phyloP scores from a whole-genome alignment of 495 filamentous ascomycete genomes.

The Tuber magnatum region DNA sequence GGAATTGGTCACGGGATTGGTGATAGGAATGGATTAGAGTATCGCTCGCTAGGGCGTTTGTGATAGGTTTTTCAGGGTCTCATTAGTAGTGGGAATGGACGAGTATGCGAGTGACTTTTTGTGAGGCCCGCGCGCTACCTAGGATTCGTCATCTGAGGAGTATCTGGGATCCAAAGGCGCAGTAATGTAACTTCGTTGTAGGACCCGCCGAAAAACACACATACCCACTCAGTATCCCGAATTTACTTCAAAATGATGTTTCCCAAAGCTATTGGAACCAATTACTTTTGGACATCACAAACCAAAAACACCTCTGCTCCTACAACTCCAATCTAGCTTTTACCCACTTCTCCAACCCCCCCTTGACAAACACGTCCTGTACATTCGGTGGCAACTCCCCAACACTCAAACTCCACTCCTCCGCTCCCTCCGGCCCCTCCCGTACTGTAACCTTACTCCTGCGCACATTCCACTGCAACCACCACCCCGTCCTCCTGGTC shows the following conservation, averaged over 20 bases:
- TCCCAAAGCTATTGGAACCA: not conserved
- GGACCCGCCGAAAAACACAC: not conserved
- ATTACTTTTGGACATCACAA: conserved; percentile 3
- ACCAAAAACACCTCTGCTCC: conserved; percentile 6
- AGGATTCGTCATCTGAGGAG: not conserved
- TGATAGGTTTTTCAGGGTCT: not conserved
- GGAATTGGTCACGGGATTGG: not conserved
- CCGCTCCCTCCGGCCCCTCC: conserved; percentile 56
- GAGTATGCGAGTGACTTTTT: not conserved
- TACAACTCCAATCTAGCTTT: conserved; percentile 51
- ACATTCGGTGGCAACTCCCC: conserved; percentile 81
- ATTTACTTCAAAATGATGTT: not conserved
- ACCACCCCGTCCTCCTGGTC: conserved; percentile 86
- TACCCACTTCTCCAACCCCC: conserved; percentile 78
- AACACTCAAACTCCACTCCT: conserved; percentile 69
- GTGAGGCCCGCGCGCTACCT: not conserved
- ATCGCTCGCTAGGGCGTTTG: not conserved
- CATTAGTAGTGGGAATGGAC: not conserved
- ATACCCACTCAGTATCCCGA: not conserved
- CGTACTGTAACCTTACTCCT: conserved; percentile 60
- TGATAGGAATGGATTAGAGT: not conserved
- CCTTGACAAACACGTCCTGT: conserved; percentile 79
- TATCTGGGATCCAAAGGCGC: not conserved
- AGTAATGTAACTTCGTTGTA: not conserved
- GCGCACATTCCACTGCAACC: conserved; percentile 73